phyloP scores from a whole-genome alignment of 176 grass and related monocot species.

The Oryza australiensis region DNA sequence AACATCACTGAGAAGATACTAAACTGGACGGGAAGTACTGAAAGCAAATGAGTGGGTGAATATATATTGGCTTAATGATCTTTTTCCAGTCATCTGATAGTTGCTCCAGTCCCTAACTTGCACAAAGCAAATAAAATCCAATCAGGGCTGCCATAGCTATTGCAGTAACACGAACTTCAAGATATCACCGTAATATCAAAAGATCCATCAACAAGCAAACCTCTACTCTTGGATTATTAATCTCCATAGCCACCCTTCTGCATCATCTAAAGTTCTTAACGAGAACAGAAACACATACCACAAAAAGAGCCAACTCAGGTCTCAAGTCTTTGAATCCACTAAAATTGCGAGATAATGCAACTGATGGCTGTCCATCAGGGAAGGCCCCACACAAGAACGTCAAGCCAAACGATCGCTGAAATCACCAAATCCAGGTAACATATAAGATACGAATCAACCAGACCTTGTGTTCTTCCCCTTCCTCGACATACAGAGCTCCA shows the following conservation, averaged over 20 bases:
- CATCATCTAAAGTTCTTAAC: neutral
- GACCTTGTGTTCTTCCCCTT: too few species aligned
- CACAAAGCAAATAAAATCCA: neutral
- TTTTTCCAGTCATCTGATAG: neutral
- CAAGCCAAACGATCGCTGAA: neutral
- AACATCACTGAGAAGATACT: neutral
- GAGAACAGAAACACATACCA: neutral
- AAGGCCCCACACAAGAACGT: neutral
- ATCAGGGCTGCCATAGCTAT: neutral
- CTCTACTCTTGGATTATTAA: neutral
- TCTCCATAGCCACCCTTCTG: neutral
- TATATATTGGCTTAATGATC: neutral
- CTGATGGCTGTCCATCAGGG: neutral
- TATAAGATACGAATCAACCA: neutral
- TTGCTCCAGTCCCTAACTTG: neutral
- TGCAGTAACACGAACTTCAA: neutral
- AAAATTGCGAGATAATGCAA: neutral
- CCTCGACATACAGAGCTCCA: neutral
- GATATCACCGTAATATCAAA: neutral
- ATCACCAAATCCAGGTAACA: conserved; percentile 20
- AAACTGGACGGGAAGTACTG: neutral
- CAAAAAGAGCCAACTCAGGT: neutral
- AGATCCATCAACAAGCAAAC: neutral
- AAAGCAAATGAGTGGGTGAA: neutral
- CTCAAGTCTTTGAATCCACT: too few species aligned